Evolutionary conservation across 2,329 filamentous ascomycete genomes (phyloP).

Genomic region (Curvularia spicifera): DNA sequence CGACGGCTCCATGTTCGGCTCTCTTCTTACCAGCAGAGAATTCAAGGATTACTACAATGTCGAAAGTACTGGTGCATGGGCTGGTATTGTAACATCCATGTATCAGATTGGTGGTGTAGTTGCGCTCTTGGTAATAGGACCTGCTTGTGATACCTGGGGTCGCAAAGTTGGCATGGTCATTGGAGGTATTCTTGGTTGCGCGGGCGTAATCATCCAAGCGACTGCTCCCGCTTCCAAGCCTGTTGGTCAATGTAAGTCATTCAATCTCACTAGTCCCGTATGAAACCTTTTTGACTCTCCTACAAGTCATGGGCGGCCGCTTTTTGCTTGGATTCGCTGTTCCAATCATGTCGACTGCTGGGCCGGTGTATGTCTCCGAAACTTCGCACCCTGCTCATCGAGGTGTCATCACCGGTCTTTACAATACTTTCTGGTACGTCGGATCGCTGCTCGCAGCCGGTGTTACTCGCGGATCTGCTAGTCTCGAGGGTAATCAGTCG

Average conservation of each 20-base stretch:
- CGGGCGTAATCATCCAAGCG: slow-evolving; percentile 58
- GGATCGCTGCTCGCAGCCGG: slow-evolving; percentile 44
- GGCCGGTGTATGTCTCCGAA: slow-evolving; percentile 66
- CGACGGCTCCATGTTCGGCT: slow-evolving; percentile 64
- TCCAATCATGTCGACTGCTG: slow-evolving; percentile 62
- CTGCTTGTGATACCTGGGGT: slow-evolving; percentile 54
- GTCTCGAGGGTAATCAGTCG: slow-evolving; percentile 24
- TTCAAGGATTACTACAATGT: slow-evolving; percentile 55
- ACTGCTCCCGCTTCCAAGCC: slow-evolving; percentile 52
- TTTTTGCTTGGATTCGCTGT: slow-evolving; percentile 67
- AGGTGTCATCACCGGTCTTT: slow-evolving; percentile 54
- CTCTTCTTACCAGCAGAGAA: slow-evolving; percentile 54
- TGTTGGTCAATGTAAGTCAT: slow-evolving; percentile 47
- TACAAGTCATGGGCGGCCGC: slow-evolving; percentile 59
- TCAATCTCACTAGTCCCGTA: neutral
- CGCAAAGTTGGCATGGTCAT: slow-evolving; percentile 58
- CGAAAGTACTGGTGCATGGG: slow-evolving; percentile 52
- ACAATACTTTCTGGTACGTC: slow-evolving; percentile 55
- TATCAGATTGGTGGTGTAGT: slow-evolving; percentile 57
- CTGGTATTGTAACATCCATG: slow-evolving; percentile 55
- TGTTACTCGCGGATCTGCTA: slow-evolving; percentile 31
- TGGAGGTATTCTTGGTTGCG: slow-evolving; percentile 57
- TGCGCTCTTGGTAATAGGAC: slow-evolving; percentile 57
- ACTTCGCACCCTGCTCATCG: slow-evolving; percentile 66
- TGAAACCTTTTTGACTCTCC: neutral